Evolutionary conservation across 768 basidiomycete genomes (phyloP).

Genomic region (Roridomyces roridus): DNA sequence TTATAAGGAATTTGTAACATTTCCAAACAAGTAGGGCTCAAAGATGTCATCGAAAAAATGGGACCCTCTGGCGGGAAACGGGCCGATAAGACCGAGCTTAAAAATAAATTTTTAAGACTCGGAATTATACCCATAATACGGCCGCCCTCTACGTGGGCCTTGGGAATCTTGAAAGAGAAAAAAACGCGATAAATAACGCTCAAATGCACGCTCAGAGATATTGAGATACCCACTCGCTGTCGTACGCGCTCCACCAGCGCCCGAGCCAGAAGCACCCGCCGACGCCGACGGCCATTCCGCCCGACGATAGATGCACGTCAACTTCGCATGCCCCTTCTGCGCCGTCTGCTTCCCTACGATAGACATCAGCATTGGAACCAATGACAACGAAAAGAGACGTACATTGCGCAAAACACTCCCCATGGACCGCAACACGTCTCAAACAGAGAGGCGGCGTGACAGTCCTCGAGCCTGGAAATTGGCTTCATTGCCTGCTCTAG

Average conservation of each 20-base stretch:
- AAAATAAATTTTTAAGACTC: no score
- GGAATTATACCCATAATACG: conserved; percentile 31
- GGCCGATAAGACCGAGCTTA: no score
- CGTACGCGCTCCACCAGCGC: conserved; percentile 19
- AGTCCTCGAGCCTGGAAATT: no score
- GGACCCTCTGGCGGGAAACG: no score
- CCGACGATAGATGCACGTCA: conserved; percentile 84
- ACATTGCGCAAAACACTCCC: conserved; percentile 81
- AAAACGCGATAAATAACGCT: neutral
- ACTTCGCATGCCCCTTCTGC: conserved; percentile 40
- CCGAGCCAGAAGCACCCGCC: conserved; percentile 28
- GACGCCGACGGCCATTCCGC: conserved; percentile 53
- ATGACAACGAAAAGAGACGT: conserved; percentile 30
- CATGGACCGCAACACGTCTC: conserved; percentile 72
- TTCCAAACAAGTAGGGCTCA: no score
- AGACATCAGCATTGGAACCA: neutral
- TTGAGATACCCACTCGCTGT: conserved; percentile 62
- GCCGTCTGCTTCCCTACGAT: conserved; percentile 40
- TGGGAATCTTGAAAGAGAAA: conserved; percentile 52
- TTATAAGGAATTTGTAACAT: no score
- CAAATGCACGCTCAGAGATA: no score
- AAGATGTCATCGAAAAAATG: no score
- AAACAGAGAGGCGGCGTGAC: no score
- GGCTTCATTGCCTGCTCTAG: no score
- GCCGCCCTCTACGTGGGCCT: conserved; percentile 39